Percentiles rank a stretch among this genome's conserved stretches.
Evolutionary conservation across 164 flowering plant genomes (phyloP).

Genomic region (Piper betle): DNA sequence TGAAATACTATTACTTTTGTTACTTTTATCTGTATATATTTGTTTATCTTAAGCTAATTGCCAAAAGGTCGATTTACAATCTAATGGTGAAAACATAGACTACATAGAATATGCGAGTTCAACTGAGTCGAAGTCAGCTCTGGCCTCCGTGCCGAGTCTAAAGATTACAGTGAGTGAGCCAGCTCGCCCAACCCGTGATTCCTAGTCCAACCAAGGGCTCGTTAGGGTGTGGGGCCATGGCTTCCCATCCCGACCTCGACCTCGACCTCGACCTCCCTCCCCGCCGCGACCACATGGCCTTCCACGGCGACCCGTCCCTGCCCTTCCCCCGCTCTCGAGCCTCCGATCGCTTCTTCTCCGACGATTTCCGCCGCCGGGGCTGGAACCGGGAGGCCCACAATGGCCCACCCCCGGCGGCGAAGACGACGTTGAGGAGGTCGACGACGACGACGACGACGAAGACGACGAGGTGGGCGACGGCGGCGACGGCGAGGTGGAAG

Average conservation of each 20-base stretch:
- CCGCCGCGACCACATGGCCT: constrained; percentile 27
- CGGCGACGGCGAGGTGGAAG: constrained; percentile 28
- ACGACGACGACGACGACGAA: constrained; percentile 11
- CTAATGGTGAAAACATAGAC: too few relatives aligned
- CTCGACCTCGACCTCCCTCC: background rate
- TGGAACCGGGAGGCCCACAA: constrained; percentile 8
- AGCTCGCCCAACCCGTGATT: too few relatives aligned
- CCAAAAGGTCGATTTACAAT: too few relatives aligned
- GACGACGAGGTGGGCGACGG: constrained; percentile 47
- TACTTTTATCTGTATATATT: too few relatives aligned
- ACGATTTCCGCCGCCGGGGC: constrained; percentile 29
- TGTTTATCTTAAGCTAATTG: too few relatives aligned
- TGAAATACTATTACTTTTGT: too few relatives aligned
- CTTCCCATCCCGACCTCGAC: background rate
- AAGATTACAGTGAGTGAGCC: too few relatives aligned
- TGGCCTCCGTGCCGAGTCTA: too few relatives aligned
- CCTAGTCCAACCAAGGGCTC: too few relatives aligned
- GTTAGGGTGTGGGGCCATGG: background rate
- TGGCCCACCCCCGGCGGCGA: constrained; percentile 14
- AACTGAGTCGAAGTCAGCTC: too few relatives aligned
- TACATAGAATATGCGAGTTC: too few relatives aligned
- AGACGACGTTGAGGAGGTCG: constrained; percentile 3
- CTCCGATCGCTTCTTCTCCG: constrained; percentile 35
- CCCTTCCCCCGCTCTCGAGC: constrained; percentile 15
- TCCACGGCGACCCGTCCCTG: constrained; percentile 33